phyloP scores from a whole-genome alignment of 805 yeast species.

The Ascoidea rubescens region DNA sequence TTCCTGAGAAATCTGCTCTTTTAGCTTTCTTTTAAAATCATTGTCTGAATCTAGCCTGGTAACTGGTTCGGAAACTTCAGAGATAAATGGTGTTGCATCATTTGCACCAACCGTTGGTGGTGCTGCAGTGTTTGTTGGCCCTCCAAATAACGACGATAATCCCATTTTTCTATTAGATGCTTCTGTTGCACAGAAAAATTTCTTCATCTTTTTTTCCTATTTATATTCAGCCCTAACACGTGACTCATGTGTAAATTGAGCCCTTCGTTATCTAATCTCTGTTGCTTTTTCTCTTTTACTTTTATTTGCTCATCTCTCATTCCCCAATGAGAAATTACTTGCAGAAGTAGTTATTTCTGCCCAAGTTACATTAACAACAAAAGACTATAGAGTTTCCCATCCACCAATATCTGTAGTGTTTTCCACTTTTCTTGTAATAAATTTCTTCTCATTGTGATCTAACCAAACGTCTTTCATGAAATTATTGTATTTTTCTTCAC shows the following conservation, averaged over 20 bases:
- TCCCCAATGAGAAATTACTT: too few species aligned
- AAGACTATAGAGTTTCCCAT: slow-evolving; percentile 65
- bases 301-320: too few species aligned
- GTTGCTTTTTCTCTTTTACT: too few species aligned
- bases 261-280: too few species aligned
- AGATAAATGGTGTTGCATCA: neutral
- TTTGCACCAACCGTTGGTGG: neutral
- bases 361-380: too few species aligned
- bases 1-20: neutral
- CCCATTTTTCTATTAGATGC: too few species aligned
- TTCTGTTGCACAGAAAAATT: too few species aligned
- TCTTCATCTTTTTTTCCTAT: too few species aligned
- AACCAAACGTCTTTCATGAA: slow-evolving; percentile 61
- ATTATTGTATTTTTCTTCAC: slow-evolving; percentile 46
- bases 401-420: slow-evolving; percentile 81
- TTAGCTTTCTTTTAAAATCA: neutral
- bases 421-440: slow-evolving; percentile 69
- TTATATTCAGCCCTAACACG: too few species aligned
- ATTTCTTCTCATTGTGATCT: slow-evolving; percentile 63
- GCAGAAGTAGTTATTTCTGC: too few species aligned
- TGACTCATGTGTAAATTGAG: too few species aligned
- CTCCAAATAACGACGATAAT: neutral
- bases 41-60: neutral
- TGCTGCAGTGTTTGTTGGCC: neutral
- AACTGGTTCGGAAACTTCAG: neutral